Conservation (phyloP, 2,329 filamentous ascomycete genomes). For the Scytalidium sp. region DNA sequence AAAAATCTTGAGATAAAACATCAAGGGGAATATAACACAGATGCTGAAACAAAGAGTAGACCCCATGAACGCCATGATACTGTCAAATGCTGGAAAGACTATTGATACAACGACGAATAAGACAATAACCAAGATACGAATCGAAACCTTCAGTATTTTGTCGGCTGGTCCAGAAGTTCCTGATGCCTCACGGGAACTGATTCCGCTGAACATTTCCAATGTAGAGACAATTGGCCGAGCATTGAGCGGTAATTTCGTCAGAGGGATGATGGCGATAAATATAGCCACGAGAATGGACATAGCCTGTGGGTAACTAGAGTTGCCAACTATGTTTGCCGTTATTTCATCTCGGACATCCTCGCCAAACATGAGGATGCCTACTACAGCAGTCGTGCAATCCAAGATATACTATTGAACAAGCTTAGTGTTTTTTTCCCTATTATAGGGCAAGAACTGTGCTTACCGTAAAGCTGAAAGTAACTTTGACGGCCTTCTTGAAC, state of each 20-base stretch:
- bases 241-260: conserved; percentile 93
- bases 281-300: conserved; percentile 78
- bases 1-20: conserved; percentile 90
- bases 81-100: conserved; percentile 65
- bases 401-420: conserved; percentile 59
- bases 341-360: conserved; percentile 84
- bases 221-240: conserved; percentile 85
- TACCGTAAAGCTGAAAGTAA: conserved; percentile 84
- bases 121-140: conserved; percentile 66
- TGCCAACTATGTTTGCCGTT: conserved; percentile 82
- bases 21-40: conserved; percentile 84
- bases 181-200: conserved; percentile 43
- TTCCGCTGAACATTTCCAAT: conserved; percentile 73
- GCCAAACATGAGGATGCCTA: conserved; percentile 92
- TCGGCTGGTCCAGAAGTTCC: conserved; percentile 56
- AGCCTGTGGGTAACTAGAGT: conserved; percentile 67
- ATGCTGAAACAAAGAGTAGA: conserved; percentile 90
- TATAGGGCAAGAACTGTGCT: conserved; percentile 24
- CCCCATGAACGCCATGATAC: conserved; percentile 76
- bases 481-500: conserved; percentile 67
- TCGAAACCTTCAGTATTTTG: conserved; percentile 52
- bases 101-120: conserved; percentile 74
- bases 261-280: conserved; percentile 87
- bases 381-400: conserved; percentile 76
- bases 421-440: conserved; percentile 1